Base-by-base conservation (phyloP, 345 rosid genomes). In the Leavenworthia alabamica region DNA sequence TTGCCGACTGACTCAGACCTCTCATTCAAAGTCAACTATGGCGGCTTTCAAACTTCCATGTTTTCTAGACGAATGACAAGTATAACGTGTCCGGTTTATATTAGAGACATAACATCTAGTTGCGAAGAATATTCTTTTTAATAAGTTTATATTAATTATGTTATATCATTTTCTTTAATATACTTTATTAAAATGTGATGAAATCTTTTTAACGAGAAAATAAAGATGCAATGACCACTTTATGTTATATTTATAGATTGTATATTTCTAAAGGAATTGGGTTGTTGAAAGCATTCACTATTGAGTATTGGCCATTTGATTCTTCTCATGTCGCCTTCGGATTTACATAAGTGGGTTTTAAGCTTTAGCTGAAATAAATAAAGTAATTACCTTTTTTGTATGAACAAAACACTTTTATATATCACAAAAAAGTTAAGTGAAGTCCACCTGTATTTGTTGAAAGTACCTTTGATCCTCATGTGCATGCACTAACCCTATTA, bases 401-500 rank as follows among this genome's bases (percentile, higher is more conserved):
- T 70, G 63, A 37, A 70, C 68, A 62, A 62, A 55, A 23, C 54
- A n/a, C 59, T 62, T 54, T 56, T 39, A 29, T 45, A 17, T 46
- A 35, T 46, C 44, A 62, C 15, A 47, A 37, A 27, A 32, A 15
- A 8, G 23, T 7, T 31, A 41, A 64, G 75, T 64, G 66, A 71
- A 58, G 55, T 71, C 71, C 75, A 71, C 32, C 56, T 64, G 70
- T 71, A 49, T 43, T 41, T 57, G 49, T 49, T 43, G 75, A 71
- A 23, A 48, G 69, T 55, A 64, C 42, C 33, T 33, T 8, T 64
- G 35, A 22, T 51, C 62, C 27, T 58, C 66, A 57, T 58, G 61
- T 71, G 71, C 75, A 64, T 71, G 75, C 71, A 64, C 66, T 64
- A 64, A 27, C 52, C 11, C 40, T 37, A 14, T 36, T 8, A 48